Conservation (phyloP, 108 stramenopile species). For the Discostella pseudostelligera region DNA sequence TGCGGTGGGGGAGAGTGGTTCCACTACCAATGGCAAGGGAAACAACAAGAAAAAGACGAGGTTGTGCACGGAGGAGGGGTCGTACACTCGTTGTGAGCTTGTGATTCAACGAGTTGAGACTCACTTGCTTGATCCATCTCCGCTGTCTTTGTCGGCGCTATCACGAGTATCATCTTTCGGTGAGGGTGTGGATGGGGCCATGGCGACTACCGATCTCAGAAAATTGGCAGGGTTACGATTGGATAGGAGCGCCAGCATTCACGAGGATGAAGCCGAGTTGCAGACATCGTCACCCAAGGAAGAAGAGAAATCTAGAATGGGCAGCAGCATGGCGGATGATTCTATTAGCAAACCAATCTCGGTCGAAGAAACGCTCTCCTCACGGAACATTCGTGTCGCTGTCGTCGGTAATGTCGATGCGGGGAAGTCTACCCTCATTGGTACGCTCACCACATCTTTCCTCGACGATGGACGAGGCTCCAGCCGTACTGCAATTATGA, state of each 20-base stretch:
- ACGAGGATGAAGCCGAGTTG: neutral
- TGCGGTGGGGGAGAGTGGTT: neutral
- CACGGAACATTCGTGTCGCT: conserved; percentile 89
- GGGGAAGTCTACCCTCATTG: conserved; percentile 94
- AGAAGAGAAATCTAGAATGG: conserved; percentile 12
- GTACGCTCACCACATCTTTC: conserved; percentile 85
- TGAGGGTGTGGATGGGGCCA: conserved; percentile 24
- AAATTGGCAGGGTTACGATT: conserved; percentile 10
- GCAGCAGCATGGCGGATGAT: neutral
- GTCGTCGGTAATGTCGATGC: conserved; percentile 99
- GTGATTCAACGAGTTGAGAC: conserved; percentile 80
- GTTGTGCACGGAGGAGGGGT: conserved; percentile 44
- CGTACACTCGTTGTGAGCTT: conserved; percentile 68
- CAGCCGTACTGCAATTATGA: conserved; percentile 90
- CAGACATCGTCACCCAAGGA: neutral
- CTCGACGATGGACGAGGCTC: conserved; percentile 97
- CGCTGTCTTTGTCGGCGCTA: conserved; percentile 47
- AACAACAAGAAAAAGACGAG: conserved; percentile 1
- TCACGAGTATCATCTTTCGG: conserved; percentile 31
- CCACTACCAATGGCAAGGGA: neutral
- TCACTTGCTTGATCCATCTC: conserved; percentile 74
- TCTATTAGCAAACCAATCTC: conserved; percentile 10
- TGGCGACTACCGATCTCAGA: conserved; percentile 20
- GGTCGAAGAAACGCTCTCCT: conserved; percentile 73
- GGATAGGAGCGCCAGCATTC: conserved; percentile 2